Base-by-base conservation (phyloP, 164 flowering plant genomes). In the Platanus orientalis region DNA sequence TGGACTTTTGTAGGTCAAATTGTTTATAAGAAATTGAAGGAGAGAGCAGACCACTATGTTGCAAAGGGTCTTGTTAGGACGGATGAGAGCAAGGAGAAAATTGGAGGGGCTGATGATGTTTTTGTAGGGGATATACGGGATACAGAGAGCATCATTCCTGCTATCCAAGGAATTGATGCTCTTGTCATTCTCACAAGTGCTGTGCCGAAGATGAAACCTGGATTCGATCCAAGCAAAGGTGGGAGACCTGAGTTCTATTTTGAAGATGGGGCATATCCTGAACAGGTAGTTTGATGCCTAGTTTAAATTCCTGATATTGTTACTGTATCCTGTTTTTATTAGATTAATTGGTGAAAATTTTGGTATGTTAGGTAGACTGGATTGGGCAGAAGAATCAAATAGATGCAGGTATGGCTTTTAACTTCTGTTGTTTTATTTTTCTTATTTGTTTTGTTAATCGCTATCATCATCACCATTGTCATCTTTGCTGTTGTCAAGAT, bases 331-430 rank as follows among this genome's bases (percentile, higher is more conserved):
- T 48, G 21, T 27, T 61, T 40, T 61, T 26, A 44, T 67, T 1
- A 28, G n/a, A 9, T 39, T 14, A 5, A 23, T 29, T 54, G 21
- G n/a, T 17, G n/a, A 19, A 30, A 23, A 28, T 60, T 3, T 65
- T 21, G 49, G 6, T 17, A 7, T 73, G 13, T 39, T 72, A 95
- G 97, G 97, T 95, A 71, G 99, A 95, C 48, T 92, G 99, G 99
- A 81, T 89, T 70, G 99, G 99, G 57, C 99, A 95, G 75, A 95
- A 88, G 75, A 95, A 95, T 79, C 99, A 95, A 74, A 95, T 92
- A 32, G 97, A 95, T 84, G 94, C 94, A 57, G 99, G 97, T 92
- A 52, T 24, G 11, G n/a, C 59, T 47, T 28, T 40, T 42, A n/a
- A n/a, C 45, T 39, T 1, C 3, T 40, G 4, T 36, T 24, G 29